These are phyloP conservation scores for Phytopythium vexans DNA, from an alignment of 352 stramenopile species.

Conservation along the genomic window DNA sequence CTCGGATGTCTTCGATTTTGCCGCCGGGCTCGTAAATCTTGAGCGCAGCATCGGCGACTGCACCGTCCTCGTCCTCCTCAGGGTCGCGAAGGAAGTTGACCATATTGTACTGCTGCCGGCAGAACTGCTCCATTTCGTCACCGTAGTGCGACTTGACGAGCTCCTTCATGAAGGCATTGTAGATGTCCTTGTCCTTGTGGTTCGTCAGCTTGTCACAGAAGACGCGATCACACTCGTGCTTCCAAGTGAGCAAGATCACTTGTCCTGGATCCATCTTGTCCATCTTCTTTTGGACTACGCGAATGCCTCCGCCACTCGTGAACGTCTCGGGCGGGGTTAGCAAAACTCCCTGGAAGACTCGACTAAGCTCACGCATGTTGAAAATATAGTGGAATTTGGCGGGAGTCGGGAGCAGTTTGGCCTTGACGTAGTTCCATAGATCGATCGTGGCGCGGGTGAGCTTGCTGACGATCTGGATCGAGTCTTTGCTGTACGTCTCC, in stretches of 20 bases:
- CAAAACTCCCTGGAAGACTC: conserved; percentile 97
- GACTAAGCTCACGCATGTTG: conserved; percentile 98
- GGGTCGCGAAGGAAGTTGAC: conserved; percentile 98
- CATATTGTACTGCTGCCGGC: conserved; percentile 89
- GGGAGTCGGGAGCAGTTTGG: conserved; percentile 96
- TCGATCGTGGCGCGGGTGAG: conserved; percentile 96
- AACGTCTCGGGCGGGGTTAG: conserved; percentile 96
- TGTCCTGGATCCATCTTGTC: conserved; percentile 89
- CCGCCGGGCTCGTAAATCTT: conserved; percentile 98
- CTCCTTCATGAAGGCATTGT: conserved; percentile 90
- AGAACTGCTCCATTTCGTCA: conserved; percentile 72
- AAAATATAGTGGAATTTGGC: conserved; percentile 99
- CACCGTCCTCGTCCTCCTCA: conserved; percentile 95
- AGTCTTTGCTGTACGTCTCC: conserved; percentile 83
- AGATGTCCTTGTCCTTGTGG: conserved; percentile 96
- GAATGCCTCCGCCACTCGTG: conserved; percentile 82
- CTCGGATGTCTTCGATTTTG: conserved; percentile 88
- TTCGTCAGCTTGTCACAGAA: conserved; percentile 98
- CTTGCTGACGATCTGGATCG: conserved; percentile 87
- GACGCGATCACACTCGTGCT: conserved; percentile 97
- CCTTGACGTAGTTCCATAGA: conserved; percentile 97
- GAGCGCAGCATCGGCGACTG: conserved; percentile 91
- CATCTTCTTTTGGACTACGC: conserved; percentile 82
- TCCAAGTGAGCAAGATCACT: conserved; percentile 95
- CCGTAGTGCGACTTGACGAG: conserved; percentile 91